Conservation (phyloP, 1,284 basidiomycete genomes). For the Flammula alnicola region DNA sequence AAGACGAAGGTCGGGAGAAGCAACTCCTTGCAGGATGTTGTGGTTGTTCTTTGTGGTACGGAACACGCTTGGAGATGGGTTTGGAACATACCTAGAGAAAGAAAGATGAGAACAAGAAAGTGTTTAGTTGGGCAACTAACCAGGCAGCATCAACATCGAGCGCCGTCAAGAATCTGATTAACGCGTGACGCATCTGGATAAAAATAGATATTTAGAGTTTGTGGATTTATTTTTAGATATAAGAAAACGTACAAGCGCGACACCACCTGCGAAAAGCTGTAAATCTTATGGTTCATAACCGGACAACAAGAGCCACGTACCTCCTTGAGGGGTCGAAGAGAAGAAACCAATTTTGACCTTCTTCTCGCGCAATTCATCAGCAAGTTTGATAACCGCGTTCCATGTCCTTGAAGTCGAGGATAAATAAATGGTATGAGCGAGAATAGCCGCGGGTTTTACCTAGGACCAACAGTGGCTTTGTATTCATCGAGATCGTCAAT, state of each 20-base stretch:
- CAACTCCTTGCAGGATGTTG: slow-evolving; percentile 88
- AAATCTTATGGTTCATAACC: slow-evolving; percentile 17
- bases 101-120: slow-evolving; percentile 4
- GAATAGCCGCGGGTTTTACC: slow-evolving; percentile 31
- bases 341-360: slow-evolving; percentile 88
- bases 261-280: slow-evolving; percentile 62
- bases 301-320: slow-evolving; percentile 38
- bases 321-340: slow-evolving; percentile 89
- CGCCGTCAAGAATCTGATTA: slow-evolving; percentile 79
- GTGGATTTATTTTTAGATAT: slow-evolving; percentile 20
- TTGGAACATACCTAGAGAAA: slow-evolving; percentile 78
- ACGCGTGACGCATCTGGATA: slow-evolving; percentile 83
- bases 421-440: too few species aligned
- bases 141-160: slow-evolving; percentile 83
- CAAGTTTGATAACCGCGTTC: slow-evolving; percentile 78
- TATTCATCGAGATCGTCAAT: slow-evolving; percentile 78
- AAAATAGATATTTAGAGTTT: slow-evolving; percentile 25
- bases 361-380: slow-evolving; percentile 80
- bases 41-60: slow-evolving; percentile 93
- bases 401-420: slow-evolving; percentile 60
- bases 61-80: slow-evolving; percentile 85
- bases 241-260: slow-evolving; percentile 70
- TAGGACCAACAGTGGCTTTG: slow-evolving; percentile 64
- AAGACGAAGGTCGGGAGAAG: slow-evolving; percentile 73
- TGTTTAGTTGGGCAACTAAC: slow-evolving; percentile 43